These are phyloP conservation scores for Acanthochlamys bracteata DNA, from an alignment of 106 monocot species.

Conservation along the genomic window DNA sequence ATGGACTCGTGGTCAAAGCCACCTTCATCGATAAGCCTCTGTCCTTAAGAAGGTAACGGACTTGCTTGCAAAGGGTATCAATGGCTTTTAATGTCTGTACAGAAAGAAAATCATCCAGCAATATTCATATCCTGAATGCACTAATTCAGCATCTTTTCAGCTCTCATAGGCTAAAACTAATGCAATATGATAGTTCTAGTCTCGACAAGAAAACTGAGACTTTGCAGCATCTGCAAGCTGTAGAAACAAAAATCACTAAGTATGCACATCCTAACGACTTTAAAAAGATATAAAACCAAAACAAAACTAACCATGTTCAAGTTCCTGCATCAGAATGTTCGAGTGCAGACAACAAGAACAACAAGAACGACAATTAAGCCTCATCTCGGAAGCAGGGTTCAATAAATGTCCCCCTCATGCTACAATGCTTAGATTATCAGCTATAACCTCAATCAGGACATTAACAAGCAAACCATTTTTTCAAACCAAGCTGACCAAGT, in stretches of 20 bases:
- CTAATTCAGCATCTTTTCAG: slow-evolving; percentile 91
- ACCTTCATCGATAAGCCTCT: slow-evolving; percentile 59
- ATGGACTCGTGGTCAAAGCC: no score
- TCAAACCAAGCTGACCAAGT: no score
- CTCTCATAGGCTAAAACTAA: slow-evolving; percentile 81
- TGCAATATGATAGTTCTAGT: slow-evolving; percentile 97
- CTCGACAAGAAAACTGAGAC: slow-evolving; percentile 81
- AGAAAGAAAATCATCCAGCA: slow-evolving; percentile 98
- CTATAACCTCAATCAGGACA: no score
- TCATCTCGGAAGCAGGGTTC: no score
- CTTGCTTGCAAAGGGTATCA: slow-evolving; percentile 86
- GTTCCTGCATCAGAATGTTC: no score
- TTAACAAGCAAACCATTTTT: no score
- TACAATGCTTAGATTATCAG: no score
- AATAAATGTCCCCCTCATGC: no score
- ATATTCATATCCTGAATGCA: slow-evolving; percentile 81
- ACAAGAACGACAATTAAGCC: no score
- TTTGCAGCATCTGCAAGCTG: slow-evolving; percentile 97
- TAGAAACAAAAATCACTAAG: slow-evolving; percentile 1
- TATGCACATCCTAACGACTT: background rate
- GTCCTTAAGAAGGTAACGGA: slow-evolving; percentile 78
- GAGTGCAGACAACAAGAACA: no score
- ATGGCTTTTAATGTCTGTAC: slow-evolving; percentile 85
- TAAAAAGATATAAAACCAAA: background rate
- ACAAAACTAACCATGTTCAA: background rate